Evolutionary conservation across 1,284 basidiomycete genomes (phyloP), one percentile per base, ranked within the genome.

Genomic region (Papiliotrema terrestris): DNA sequence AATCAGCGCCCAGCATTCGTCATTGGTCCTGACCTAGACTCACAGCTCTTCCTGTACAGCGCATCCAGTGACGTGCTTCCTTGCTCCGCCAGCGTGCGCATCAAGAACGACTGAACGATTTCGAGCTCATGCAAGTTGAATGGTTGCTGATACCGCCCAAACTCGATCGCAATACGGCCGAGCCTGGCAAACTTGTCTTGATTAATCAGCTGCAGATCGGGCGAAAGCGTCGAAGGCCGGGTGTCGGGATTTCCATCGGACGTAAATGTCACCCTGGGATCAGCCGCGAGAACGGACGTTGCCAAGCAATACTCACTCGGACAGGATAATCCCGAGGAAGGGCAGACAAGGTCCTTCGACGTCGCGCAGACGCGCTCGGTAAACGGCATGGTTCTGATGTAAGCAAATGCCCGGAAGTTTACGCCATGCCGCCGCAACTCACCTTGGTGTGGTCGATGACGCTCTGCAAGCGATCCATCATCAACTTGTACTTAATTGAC

Each of bases 151-250:
- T 95, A 98, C 38, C 91, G 86, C 76, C 91, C 89, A 82, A 98
- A 90, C 67, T 95, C 92, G 79, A 88, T 85, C 29, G 94, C 84
- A 62, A 95, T 94, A 63, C 87, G 83, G 20, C 89, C 89, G 54
- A 97, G 83, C 74, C 92, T 93, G 71, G 89, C 86, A 66, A 88
- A 96, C 78, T 91, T 95, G 78, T 94, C 95, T 73, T 96, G 94
- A 77, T 98, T 98, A 73, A 98, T 82, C 47, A 98, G 78, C 69
- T 87, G 88, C 74, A 91, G 86, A 49, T 84, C 83, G 2, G 87
- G 80, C 52, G 86, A 85, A 56, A 83, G 74, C 1, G 88, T 89
- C 13, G 91, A 89, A n/a, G 86, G 82, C 60, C 95, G 83, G 65
- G 86, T 82, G 8, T 88, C 87, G 8, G 91, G 87, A 73, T 98